phyloP scores from a whole-genome alignment of 148 eudicot genomes.

The Suaeda aralocaspica region DNA sequence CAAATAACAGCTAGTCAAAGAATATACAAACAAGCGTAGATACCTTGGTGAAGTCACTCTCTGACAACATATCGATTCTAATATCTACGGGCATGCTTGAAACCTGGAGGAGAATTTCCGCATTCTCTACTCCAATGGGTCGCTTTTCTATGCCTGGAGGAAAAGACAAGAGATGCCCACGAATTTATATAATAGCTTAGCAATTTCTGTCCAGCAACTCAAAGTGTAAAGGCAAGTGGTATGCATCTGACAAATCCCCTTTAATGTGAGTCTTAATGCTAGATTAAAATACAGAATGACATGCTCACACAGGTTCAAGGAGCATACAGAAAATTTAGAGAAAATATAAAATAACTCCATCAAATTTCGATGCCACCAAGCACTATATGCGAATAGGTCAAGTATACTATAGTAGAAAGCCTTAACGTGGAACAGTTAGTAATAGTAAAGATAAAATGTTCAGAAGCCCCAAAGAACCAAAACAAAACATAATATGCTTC shows the following conservation, averaged over 20 bases:
- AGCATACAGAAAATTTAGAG: background rate
- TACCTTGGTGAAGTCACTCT: slow-evolving; percentile 35
- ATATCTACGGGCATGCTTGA: slow-evolving; percentile 30
- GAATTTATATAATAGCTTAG: background rate
- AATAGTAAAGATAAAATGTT: no score
- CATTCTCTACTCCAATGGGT: slow-evolving; percentile 4
- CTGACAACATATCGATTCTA: slow-evolving; percentile 25
- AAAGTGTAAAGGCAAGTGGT: background rate
- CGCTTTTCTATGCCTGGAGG: slow-evolving; percentile 18
- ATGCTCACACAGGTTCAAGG: background rate
- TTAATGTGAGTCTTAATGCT: background rate
- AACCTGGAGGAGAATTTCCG: slow-evolving; percentile 22
- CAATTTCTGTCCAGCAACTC: background rate
- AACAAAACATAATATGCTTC: no score
- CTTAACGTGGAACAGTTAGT: no score
- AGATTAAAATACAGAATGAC: background rate
- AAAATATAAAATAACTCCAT: no score
- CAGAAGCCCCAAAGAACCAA: no score
- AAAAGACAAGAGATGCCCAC: background rate
- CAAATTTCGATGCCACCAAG: background rate
- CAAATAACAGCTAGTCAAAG: background rate
- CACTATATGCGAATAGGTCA: background rate
- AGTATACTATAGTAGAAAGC: no score
- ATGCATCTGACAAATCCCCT: background rate
- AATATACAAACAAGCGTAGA: background rate